Evolutionary conservation across 2,329 filamentous ascomycete genomes (phyloP).

Genomic region (Cercospora sp.): DNA sequence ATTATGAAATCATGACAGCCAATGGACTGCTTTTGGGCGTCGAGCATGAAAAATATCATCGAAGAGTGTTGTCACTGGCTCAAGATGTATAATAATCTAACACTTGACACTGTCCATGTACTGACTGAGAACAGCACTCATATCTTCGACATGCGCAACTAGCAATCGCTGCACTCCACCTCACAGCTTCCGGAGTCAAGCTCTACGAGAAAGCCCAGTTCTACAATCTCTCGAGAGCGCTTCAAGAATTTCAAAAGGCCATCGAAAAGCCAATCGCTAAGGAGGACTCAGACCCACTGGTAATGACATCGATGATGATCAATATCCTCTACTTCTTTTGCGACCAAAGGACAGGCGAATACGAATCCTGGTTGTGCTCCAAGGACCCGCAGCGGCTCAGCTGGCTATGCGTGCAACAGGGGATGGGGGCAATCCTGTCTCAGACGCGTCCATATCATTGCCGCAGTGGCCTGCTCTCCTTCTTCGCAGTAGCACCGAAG

Average conservation of each 20-base stretch:
- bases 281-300: constrained; percentile 19
- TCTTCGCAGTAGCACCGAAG: constrained; percentile 14
- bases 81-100: constrained; percentile 9
- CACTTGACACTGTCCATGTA: background rate
- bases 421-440: constrained; percentile 16
- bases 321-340: constrained; percentile 14
- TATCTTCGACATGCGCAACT: constrained; percentile 21
- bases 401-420: constrained; percentile 22
- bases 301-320: constrained; percentile 20
- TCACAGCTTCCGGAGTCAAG: constrained; percentile 5
- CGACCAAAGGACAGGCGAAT: background rate
- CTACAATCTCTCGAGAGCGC: constrained; percentile 15
- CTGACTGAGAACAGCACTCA: constrained; percentile 6
- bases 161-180: constrained; percentile 16
- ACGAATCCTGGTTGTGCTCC: constrained; percentile 17
- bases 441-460: constrained; percentile 19
- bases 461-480: constrained; percentile 12
- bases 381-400: constrained; percentile 12
- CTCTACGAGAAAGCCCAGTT: constrained; percentile 12
- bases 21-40: constrained; percentile 16
- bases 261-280: constrained; percentile 16
- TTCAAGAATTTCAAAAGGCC: constrained; percentile 17
- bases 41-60: constrained; percentile 18
- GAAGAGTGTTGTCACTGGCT: constrained; percentile 15
- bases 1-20: constrained; percentile 19